Percentiles rank a stretch among this genome's conserved stretches.
phyloP scores from a whole-genome alignment of 768 basidiomycete genomes.

The Phlebiopsis flavidoalba region DNA sequence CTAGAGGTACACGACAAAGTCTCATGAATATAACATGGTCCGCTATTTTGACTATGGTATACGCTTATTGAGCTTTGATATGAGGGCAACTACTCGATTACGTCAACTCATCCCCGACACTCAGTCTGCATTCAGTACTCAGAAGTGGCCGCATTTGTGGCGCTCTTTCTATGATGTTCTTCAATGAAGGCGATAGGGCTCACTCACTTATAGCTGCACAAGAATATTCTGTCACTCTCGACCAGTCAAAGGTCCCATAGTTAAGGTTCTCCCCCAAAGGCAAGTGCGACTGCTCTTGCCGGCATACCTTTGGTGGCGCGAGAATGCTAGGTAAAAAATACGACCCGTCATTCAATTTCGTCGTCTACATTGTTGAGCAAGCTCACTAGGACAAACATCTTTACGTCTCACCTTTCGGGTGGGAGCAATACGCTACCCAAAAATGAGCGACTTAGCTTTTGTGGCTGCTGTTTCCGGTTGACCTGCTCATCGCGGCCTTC shows the following conservation, averaged over 20 bases:
- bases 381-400: conserved; percentile 16
- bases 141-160: conserved; percentile 4
- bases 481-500: neutral
- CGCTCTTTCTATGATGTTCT: conserved; percentile 17
- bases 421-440: conserved; percentile 35
- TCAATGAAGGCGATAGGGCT: neutral
- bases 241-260: conserved; percentile 10
- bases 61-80: too few relatives aligned
- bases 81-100: too few relatives aligned
- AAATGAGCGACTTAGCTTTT: conserved; percentile 49
- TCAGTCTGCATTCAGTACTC: too few relatives aligned
- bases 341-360: too few relatives aligned
- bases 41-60: too few relatives aligned
- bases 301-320: conserved; percentile 40
- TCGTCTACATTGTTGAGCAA: too few relatives aligned
- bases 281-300: conserved; percentile 44
- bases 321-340: conserved; percentile 36
- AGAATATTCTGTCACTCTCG: conserved; percentile 33
- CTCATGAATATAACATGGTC: too few relatives aligned
- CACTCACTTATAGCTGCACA: conserved; percentile 26
- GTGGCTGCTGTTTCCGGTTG: conserved; percentile 39
- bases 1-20: too few relatives aligned
- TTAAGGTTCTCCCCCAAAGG: conserved; percentile 34
- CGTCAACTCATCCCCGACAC: too few relatives aligned
- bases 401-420: conserved; percentile 31